phyloP scores from a whole-genome alignment of 2,329 filamentous ascomycete species.

The Neodidymelliopsis sp. region DNA sequence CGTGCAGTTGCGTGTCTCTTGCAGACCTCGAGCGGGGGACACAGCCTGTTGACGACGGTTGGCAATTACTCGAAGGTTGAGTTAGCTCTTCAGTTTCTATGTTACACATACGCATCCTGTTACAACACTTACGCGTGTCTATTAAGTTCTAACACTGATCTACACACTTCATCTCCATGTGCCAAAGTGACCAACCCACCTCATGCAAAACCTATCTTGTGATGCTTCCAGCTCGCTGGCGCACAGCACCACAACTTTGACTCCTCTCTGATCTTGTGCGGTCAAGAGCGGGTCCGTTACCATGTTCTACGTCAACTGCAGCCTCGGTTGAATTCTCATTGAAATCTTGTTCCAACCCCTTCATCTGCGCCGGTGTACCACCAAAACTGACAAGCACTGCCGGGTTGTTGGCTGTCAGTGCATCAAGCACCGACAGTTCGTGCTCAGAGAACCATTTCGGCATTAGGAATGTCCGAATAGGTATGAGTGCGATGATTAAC shows the following conservation, averaged over 20 bases:
- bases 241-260: conserved; percentile 24
- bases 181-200: background rate
- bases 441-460: conserved; percentile 58
- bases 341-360: conserved; percentile 35
- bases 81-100: too few relatives aligned
- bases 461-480: conserved; percentile 58
- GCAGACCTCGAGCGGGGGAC: background rate
- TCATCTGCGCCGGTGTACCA: conserved; percentile 50
- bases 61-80: conserved; percentile 3
- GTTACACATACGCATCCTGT: too few relatives aligned
- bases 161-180: too few relatives aligned
- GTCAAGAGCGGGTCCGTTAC: background rate
- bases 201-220: conserved; percentile 5
- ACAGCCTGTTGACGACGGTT: conserved; percentile 4
- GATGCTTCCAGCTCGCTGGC: conserved; percentile 35
- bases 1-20: conserved; percentile 1
- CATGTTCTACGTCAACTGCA: conserved; percentile 21
- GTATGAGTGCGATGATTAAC: conserved; percentile 63
- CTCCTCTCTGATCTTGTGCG: conserved; percentile 12
- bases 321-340: conserved; percentile 25
- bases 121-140: too few relatives aligned
- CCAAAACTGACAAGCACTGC: conserved; percentile 61
- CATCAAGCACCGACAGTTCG: conserved; percentile 60
- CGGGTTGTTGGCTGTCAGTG: conserved; percentile 60
- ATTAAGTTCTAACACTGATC: too few relatives aligned